These are phyloP conservation scores for Salisapilia sapeloensis DNA, from an alignment of 352 stramenopile species.

Conservation along the genomic window DNA sequence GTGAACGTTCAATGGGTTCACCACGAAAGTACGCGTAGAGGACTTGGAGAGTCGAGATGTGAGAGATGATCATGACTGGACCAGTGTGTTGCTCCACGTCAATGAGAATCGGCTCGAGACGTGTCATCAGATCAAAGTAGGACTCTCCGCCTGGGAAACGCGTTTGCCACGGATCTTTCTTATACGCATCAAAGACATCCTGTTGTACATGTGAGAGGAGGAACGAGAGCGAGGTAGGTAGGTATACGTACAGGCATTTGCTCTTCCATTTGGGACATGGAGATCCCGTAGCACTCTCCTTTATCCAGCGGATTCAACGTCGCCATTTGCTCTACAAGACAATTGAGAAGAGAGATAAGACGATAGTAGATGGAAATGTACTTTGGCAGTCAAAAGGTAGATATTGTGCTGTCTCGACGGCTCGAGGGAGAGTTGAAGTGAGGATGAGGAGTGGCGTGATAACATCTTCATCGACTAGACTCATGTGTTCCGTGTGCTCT, in stretches of 20 bases:
- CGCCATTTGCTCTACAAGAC: constrained; percentile 43
- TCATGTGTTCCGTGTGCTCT: constrained; percentile 23
- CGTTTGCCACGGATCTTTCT: constrained; percentile 58
- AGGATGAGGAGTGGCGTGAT: constrained; percentile 40
- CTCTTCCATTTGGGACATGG: constrained; percentile 70
- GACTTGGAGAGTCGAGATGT: constrained; percentile 75
- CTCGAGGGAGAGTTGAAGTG: constrained; percentile 65
- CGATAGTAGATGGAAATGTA: constrained; percentile 9
- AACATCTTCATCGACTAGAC: constrained; percentile 18
- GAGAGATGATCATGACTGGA: constrained; percentile 68
- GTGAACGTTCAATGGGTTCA: constrained; percentile 57
- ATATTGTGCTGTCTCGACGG: constrained; percentile 55
- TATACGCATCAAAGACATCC: constrained; percentile 48
- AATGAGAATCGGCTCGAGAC: constrained; percentile 84
- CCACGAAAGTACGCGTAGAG: constrained; percentile 80
- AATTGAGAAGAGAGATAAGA: neutral
- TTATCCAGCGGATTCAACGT: constrained; percentile 75
- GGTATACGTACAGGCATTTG: constrained; percentile 22
- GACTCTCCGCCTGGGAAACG: constrained; percentile 83
- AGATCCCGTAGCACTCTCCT: constrained; percentile 72
- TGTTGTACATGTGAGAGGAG: constrained; percentile 5
- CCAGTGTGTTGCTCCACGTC: constrained; percentile 84
- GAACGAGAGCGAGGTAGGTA: neutral
- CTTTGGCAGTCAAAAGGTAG: constrained; percentile 19
- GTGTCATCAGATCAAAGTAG: constrained; percentile 88